A percentile compares a stretch with the other conserved stretches of the same genome.
Conservation (phyloP, 202 grass and related monocot species). For the Dendrocalamus latiflorus region DNA sequence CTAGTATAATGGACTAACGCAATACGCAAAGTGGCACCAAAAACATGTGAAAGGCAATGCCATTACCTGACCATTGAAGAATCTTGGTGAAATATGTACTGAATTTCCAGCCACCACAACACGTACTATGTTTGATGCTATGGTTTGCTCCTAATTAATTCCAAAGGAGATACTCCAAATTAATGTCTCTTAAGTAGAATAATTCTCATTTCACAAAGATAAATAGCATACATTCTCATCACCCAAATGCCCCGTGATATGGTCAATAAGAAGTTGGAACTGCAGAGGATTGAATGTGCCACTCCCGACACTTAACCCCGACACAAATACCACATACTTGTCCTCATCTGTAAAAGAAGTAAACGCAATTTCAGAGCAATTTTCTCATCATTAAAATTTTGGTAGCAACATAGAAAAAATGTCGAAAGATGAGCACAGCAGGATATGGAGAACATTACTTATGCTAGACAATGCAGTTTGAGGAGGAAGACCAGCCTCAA, state of each 20-base stretch:
- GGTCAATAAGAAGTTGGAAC: constrained; percentile 97
- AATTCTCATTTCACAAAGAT: constrained; percentile 27
- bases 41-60: constrained; percentile 4
- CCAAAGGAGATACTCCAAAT: background rate
- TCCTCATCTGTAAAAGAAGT: constrained; percentile 64
- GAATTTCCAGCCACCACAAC: constrained; percentile 90
- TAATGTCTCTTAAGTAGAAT: background rate
- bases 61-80: constrained; percentile 78
- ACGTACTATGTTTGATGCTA: constrained; percentile 74
- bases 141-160: constrained; percentile 72
- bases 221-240: constrained; percentile 80
- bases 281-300: constrained; percentile 87
- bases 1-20: too few relatives aligned
- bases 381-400: background rate
- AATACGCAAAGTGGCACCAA: background rate
- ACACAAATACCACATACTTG: constrained; percentile 85
- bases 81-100: constrained; percentile 62
- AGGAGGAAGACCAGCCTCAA: constrained; percentile 84
- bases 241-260: constrained; percentile 92
- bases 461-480: constrained; percentile 49
- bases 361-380: constrained; percentile 5
- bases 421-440: background rate
- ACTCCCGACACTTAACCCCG: constrained; percentile 51
- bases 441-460: constrained; percentile 42
- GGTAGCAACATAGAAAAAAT: background rate